Base-by-base conservation (phyloP, 129 eudicot species). In the Gnaphalium uliginosum region DNA sequence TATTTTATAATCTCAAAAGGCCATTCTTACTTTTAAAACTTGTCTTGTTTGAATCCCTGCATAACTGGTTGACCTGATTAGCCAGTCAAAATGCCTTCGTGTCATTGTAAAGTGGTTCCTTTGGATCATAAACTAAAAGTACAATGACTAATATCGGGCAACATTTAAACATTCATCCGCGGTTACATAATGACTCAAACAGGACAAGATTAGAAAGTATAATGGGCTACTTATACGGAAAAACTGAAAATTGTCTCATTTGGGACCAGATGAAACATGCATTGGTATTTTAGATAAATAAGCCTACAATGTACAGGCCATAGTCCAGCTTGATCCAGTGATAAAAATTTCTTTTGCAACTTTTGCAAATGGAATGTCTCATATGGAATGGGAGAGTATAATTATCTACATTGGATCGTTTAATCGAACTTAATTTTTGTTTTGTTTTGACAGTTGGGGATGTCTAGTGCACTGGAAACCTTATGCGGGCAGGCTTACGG, bases 401-500 rank as follows among this genome's bases (percentile, higher is more conserved):
- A 14, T 48, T 69, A 15, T 54, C n/a, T 58, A 19, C 50, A 79
- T 18, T 24, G 9, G 8, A 23, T 61, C 46, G 66, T 57, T 54
- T 26, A 59, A 8, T 26, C 14, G 29, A 6, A 24, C 46, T 35
- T 25, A 6, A 18, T 6, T 9, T 11, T 37, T 37, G 27, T 33
- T 33, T n/a, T 66, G 51, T 30, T 68, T 81, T 29, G 71, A 74
- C 87, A 90, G 96, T 22, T 82, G 56, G 96, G 96, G 9, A 86
- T 90, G 93, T 83, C 91, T 6, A 84, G 88, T 78, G 96, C 89
- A 24, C 66, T 90, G 53, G 96, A 90, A 79, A 90, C 96, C n/a
- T 73, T 88, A 59, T 78, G 95, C 50, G 97, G 97, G 41, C 97
- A 91, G 64, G 90, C 97, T 30, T 91, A 53, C 59, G 97, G 97